Conservation (phyloP, 2,329 filamentous ascomycete genomes). For the Penicillium palitans region DNA sequence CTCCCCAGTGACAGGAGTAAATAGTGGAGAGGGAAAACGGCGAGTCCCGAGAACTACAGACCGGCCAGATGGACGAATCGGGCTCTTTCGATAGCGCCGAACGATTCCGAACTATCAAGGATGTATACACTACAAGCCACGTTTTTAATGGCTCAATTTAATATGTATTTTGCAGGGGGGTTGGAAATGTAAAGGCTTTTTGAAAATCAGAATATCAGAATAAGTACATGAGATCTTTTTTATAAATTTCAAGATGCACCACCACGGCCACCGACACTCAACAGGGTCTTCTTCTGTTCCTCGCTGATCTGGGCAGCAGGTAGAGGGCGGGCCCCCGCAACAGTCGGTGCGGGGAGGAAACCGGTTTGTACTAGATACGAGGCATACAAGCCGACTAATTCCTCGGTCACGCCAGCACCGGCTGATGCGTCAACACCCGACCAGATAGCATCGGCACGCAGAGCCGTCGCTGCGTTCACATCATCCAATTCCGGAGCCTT, state of each 20-base stretch:
- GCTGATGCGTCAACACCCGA: constrained; percentile 58
- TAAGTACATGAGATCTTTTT: not conserved
- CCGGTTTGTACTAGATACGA: constrained; percentile 63
- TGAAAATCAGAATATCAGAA: not conserved
- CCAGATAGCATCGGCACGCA: constrained; percentile 63
- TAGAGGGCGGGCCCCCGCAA: constrained; percentile 35
- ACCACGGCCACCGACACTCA: constrained; percentile 56
- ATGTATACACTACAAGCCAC: not conserved
- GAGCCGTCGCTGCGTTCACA: constrained; percentile 62
- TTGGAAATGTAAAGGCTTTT: not conserved
- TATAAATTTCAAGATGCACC: constrained; percentile 27
- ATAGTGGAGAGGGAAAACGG: constrained; percentile 14
- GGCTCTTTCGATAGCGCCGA: not conserved
- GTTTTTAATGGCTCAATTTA: not conserved
- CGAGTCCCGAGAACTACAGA: constrained; percentile 1
- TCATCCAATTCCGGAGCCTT: constrained; percentile 75
- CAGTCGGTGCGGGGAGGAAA: constrained; percentile 55
- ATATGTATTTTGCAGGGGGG: not conserved
- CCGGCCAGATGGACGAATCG: not conserved
- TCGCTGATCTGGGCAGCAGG: constrained; percentile 49
- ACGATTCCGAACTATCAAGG: not conserved
- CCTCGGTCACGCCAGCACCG: constrained; percentile 58
- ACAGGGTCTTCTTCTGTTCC: constrained; percentile 51
- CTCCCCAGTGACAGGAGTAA: not conserved
- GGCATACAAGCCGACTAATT: constrained; percentile 64